Conservation (phyloP, 1,139 yeast genomes). For the Hyphopichia buzzinii region DNA sequence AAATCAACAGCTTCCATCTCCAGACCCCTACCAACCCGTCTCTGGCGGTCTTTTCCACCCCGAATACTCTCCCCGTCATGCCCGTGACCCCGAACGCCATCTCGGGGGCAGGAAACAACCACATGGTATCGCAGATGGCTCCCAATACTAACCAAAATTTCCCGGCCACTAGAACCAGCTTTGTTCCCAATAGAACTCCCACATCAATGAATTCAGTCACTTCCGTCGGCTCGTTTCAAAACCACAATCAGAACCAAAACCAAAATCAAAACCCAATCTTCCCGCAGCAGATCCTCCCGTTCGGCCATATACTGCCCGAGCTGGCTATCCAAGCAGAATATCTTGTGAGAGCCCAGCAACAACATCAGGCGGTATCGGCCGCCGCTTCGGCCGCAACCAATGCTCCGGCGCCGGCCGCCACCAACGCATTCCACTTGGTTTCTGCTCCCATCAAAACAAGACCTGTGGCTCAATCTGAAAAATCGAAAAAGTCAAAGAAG, state of each 20-base stretch:
- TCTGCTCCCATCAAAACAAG: conserved; percentile 2
- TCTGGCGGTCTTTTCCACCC: conserved; percentile 7
- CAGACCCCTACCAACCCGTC: conserved; percentile 11
- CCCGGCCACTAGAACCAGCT: too few relatives aligned
- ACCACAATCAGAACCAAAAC: too few relatives aligned
- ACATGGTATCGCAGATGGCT: too few relatives aligned
- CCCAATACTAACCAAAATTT: too few relatives aligned
- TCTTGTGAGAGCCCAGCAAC: conserved; percentile 4
- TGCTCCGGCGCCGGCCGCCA: conserved; percentile 2
- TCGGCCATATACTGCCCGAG: not conserved
- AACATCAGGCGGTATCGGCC: conserved; percentile 2
- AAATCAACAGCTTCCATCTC: conserved; percentile 11
- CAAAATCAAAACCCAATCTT: not conserved
- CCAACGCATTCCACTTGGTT: conserved; percentile 1
- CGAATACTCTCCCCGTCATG: not conserved
- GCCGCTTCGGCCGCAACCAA: conserved; percentile 6
- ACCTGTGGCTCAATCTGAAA: conserved; percentile 1
- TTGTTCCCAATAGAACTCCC: conserved; percentile 1
- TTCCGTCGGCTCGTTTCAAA: conserved; percentile 1
- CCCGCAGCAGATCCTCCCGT: conserved; percentile 3
- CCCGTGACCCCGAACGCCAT: conserved; percentile 1
- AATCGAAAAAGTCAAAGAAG: not conserved
- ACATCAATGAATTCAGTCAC: conserved; percentile 1
- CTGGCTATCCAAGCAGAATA: conserved; percentile 1
- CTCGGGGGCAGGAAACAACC: conserved; percentile 6